Evolutionary conservation across 1,284 basidiomycete species (phyloP).

Genomic region (Trichosporon sp.): DNA sequence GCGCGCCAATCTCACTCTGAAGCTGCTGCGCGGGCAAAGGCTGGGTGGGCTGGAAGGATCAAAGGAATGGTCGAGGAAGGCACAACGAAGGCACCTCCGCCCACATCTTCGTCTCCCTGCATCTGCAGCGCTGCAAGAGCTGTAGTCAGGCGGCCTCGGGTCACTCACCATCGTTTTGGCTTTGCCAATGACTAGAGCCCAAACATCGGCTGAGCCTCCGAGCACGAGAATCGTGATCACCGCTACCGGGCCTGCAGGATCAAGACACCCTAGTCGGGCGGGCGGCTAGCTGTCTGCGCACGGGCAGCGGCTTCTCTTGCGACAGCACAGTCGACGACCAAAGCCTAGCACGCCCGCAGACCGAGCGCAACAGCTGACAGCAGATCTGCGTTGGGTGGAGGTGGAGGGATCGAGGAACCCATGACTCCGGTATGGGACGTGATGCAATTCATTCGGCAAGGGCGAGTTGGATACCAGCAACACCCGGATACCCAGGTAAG

Average conservation of each 20-base stretch:
- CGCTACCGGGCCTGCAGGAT: neutral
- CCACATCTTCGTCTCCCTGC: neutral
- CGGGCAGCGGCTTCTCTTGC: neutral
- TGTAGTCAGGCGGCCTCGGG: neutral
- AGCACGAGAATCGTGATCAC: neutral
- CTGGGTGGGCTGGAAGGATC: slow-evolving; percentile 10
- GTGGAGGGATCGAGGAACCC: neutral
- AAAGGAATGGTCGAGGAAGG: neutral
- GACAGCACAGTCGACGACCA: neutral
- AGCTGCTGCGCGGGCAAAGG: neutral
- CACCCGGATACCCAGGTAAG: neutral
- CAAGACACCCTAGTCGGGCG: neutral
- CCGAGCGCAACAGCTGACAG: neutral
- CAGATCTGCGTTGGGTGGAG: neutral
- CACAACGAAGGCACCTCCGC: neutral
- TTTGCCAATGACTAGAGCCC: neutral
- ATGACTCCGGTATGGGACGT: slow-evolving; percentile 8
- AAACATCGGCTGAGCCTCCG: neutral
- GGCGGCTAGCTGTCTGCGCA: neutral
- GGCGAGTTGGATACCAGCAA: neutral
- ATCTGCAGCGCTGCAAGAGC: neutral
- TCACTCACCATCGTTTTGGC: neutral
- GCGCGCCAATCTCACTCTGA: neutral
- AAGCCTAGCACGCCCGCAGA: neutral
- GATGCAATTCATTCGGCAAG: neutral